Conservation (phyloP, 2,329 filamentous ascomycete species). For the Cytospora chrysosperma region DNA sequence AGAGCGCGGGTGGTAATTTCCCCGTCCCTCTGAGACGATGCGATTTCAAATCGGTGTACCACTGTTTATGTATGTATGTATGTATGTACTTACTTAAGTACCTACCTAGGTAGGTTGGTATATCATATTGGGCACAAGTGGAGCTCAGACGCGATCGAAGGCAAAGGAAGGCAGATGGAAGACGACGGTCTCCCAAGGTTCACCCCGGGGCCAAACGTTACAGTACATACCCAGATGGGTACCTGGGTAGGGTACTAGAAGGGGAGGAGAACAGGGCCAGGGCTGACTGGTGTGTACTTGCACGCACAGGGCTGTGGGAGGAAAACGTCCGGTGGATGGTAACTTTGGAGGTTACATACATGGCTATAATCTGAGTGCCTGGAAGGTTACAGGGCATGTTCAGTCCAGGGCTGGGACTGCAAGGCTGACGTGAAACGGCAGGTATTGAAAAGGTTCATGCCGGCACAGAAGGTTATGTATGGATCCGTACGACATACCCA, state of each 20-base stretch:
- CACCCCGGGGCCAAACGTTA: not conserved
- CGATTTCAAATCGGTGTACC: constrained; percentile 12
- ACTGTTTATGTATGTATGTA: not conserved
- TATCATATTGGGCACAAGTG: constrained; percentile 2
- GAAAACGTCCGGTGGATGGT: constrained; percentile 9
- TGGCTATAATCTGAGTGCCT: not conserved
- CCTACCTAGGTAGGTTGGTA: no score
- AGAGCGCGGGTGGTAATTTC: constrained; percentile 6
- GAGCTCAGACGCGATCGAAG: constrained; percentile 13
- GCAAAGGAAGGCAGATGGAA: constrained; percentile 14
- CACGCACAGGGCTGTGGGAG: constrained; percentile 2
- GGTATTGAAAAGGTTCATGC: not conserved
- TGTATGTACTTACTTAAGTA: no score
- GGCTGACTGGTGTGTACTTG: no score
- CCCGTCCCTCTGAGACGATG: not conserved
- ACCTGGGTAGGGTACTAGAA: no score
- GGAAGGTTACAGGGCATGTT: not conserved
- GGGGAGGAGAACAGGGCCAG: no score
- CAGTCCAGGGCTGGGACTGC: not conserved
- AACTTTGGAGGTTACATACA: no score
- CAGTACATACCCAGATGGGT: no score
- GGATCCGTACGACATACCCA: not conserved
- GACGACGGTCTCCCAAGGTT: not conserved
- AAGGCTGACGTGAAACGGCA: not conserved
- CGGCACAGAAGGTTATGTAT: no score